Conservation (phyloP, 139 green algal species). For the Chlamydomonas eustigma region DNA sequence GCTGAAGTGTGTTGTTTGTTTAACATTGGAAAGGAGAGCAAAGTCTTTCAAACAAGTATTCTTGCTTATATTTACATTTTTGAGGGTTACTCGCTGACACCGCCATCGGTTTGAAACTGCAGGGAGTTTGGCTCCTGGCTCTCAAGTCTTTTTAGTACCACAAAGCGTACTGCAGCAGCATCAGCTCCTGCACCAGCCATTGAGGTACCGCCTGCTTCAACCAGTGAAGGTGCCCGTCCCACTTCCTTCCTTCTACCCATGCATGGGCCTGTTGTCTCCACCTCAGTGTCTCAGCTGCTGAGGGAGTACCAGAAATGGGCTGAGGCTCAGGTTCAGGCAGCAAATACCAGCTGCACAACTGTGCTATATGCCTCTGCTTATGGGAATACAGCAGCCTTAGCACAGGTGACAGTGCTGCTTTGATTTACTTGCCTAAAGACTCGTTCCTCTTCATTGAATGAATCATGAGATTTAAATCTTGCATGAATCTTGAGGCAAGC, state of each 20-base stretch:
- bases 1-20: no score
- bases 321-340: constrained; percentile 38
- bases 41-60: no score
- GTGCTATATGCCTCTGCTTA: constrained; percentile 94
- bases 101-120: no score
- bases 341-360: constrained; percentile 43
- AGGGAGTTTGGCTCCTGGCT: not conserved
- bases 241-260: constrained; percentile 43
- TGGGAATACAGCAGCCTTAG: constrained; percentile 90
- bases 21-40: no score
- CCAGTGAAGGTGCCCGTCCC: not conserved
- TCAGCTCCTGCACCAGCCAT: not conserved
- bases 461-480: no score
- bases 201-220: not conserved
- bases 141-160: not conserved
- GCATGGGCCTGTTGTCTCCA: constrained; percentile 79
- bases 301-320: constrained; percentile 61
- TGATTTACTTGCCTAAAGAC: no score
- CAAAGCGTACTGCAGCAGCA: not conserved
- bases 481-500: no score
- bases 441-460: no score
- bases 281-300: constrained; percentile 64
- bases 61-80: no score
- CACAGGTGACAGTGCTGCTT: no score
- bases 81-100: no score